These are phyloP conservation scores for Tolypocladium sp. DNA, from an alignment of 2,329 filamentous ascomycete species.

Conservation along the genomic window DNA sequence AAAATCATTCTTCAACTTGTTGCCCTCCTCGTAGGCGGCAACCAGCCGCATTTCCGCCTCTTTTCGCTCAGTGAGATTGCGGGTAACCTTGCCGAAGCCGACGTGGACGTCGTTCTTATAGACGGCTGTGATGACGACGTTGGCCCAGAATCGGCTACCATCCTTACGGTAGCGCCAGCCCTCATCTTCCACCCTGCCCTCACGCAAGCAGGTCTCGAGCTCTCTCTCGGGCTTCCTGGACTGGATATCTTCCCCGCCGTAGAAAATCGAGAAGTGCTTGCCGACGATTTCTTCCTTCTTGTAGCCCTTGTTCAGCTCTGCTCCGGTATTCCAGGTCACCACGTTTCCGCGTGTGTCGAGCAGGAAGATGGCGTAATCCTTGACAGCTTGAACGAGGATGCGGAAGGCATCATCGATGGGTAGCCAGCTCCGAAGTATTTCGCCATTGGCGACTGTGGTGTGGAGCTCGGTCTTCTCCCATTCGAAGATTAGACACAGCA, in stretches of 20 bases:
- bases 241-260: constrained; percentile 39
- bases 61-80: constrained; percentile 47
- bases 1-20: constrained; percentile 53
- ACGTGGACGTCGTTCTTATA: constrained; percentile 42
- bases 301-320: constrained; percentile 47
- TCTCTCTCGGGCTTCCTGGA: constrained; percentile 41
- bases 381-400: constrained; percentile 52
- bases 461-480: constrained; percentile 16
- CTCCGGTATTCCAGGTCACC: constrained; percentile 49
- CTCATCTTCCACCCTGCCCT: constrained; percentile 49
- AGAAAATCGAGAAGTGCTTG: constrained; percentile 49
- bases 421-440: constrained; percentile 14
- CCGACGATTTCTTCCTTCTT: constrained; percentile 44
- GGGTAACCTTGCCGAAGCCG: constrained; percentile 50
- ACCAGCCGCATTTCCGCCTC: constrained; percentile 45
- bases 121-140: constrained; percentile 48
- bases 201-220: constrained; percentile 40
- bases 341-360: constrained; percentile 46
- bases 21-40: constrained; percentile 50
- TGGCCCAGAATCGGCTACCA: constrained; percentile 50
- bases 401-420: constrained; percentile 46
- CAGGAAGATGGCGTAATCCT: constrained; percentile 56
- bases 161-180: constrained; percentile 51
- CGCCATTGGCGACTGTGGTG: constrained; percentile 5
- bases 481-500: constrained; percentile 20